Base-by-base conservation (phyloP, 768 basidiomycete species). In the Tricholoma sp. region DNA sequence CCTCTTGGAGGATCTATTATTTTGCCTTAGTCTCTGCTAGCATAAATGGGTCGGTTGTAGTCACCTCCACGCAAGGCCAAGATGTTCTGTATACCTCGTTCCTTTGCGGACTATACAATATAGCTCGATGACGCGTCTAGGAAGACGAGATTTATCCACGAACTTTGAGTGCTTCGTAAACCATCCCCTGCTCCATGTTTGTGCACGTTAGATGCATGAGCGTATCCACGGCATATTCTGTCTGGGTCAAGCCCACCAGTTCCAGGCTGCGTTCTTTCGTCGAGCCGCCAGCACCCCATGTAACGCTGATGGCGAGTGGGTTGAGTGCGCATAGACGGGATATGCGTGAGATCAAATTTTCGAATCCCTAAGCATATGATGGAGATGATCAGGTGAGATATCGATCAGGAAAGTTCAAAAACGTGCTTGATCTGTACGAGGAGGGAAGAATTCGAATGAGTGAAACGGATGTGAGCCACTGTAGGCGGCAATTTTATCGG, bases 381-480 rank as follows among this genome's bases (percentile, higher is more conserved):
- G 59, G 18, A 45, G 29, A 60, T 24, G 42, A 49, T 54, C 41
- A 41, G 45, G 42, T 32, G 24, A 13, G 18, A 33, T 18, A 11
- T 12, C 17, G 36, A 33, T 17, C 42, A 9, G 31, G 37, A 45
- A 56, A 36, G 24, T 54, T 44, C 55, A 57, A 33, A 2, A 20
- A 33, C 56, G 12, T 62, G 89, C 91, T 80, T 91, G 87, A 70
- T 92, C 89, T 49, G 96, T 98, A 57, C 92, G 82, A 11, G 96
- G 96, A 12, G 96, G 96, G 67, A 98, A 98, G 80, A 97, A 97
- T 70, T 98, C 96, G 70, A 96, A 92, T 0, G 91, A 93, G 67
- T 85, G 97, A 72, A 91, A 96, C 0, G 93, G 91, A n/a, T 65
- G 74, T 1, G 69, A 55, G 8, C 76, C 63, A 24, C 69, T 57